Evolutionary conservation across 2,329 filamentous ascomycete species (phyloP), one percentile per base, ranked within the genome.

Genomic region (Neocatenulostroma microsporum): DNA sequence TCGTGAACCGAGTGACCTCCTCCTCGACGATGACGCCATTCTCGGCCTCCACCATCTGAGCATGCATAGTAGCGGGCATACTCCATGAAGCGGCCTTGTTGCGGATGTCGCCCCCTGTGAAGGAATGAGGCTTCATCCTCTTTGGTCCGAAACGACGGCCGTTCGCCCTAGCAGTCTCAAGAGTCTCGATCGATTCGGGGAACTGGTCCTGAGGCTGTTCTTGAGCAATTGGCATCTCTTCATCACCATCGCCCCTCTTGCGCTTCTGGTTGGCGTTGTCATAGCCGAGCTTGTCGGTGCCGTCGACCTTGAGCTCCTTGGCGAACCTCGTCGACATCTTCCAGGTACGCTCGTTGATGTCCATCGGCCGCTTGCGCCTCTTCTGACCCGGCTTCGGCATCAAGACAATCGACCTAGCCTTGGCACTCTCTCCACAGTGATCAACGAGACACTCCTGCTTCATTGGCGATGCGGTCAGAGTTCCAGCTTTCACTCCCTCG

Each of bases 361-460:
- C n/a, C n/a, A n/a, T n/a, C n/a, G n/a, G n/a, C n/a, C n/a, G n/a
- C n/a, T n/a, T n/a, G n/a, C n/a, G n/a, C n/a, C n/a, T n/a, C n/a
- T n/a, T n/a, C n/a, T n/a, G n/a, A n/a, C n/a, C n/a, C n/a, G n/a
- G n/a, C n/a, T n/a, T n/a, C n/a, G n/a, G n/a, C n/a, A n/a, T n/a
- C n/a, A n/a, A n/a, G n/a, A n/a, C n/a, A n/a, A n/a, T n/a, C n/a
- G n/a, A n/a, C n/a, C n/a, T n/a, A n/a, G 14, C 5, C 12, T 30
- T 8, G 9, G 10, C 8, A 21, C 8, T 6, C 6, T 21, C 19
- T 21, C 19, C 15, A 21, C 11, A 7, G 21, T 20, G 10, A 4
- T n/a, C 18, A 17, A 32, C n/a, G 30, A 6, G 30, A 32, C 20
- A 4, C 15, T 32, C 17, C 30, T 21, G 20, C 30, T 32, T 20